Conservation (phyloP, 75 land plant species). For the Cupressus sempervirens region DNA sequence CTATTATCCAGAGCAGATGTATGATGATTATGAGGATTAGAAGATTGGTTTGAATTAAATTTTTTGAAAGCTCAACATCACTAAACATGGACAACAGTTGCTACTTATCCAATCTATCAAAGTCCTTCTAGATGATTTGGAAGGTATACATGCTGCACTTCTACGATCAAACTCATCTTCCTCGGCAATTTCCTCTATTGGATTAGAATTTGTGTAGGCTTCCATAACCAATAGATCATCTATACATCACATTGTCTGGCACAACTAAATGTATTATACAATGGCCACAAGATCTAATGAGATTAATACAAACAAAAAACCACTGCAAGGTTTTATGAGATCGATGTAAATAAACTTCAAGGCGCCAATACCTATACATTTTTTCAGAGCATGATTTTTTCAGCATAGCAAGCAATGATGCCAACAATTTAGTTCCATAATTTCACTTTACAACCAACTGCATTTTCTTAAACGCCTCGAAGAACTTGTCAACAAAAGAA, state of each 20-base stretch:
- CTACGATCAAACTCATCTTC: slow-evolving; percentile 25
- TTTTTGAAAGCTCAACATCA: slow-evolving; percentile 39
- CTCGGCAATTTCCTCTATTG: slow-evolving; percentile 22
- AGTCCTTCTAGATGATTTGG: slow-evolving; percentile 15
- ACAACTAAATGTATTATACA: neutral
- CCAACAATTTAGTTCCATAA: too few species aligned
- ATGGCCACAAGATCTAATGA: neutral
- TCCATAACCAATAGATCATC: too few species aligned
- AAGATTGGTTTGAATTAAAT: slow-evolving; percentile 14
- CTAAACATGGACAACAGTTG: slow-evolving; percentile 85
- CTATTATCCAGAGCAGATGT: slow-evolving; percentile 17
- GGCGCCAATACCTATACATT: too few species aligned
- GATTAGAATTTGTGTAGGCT: slow-evolving; percentile 17
- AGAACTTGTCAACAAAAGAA: too few species aligned
- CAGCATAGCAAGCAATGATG: too few species aligned
- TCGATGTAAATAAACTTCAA: neutral
- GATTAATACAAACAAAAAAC: neutral
- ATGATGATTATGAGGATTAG: neutral
- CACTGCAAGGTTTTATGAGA: neutral
- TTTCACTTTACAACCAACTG: too few species aligned
- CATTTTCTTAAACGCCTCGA: too few species aligned
- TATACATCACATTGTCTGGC: neutral
- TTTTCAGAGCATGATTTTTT: too few species aligned
- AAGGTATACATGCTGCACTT: slow-evolving; percentile 13
- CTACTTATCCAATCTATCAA: slow-evolving; percentile 72